phyloP scores from a whole-genome alignment of 192 early-diverging fungal genomes.

The Dimargaris cristalligena region DNA sequence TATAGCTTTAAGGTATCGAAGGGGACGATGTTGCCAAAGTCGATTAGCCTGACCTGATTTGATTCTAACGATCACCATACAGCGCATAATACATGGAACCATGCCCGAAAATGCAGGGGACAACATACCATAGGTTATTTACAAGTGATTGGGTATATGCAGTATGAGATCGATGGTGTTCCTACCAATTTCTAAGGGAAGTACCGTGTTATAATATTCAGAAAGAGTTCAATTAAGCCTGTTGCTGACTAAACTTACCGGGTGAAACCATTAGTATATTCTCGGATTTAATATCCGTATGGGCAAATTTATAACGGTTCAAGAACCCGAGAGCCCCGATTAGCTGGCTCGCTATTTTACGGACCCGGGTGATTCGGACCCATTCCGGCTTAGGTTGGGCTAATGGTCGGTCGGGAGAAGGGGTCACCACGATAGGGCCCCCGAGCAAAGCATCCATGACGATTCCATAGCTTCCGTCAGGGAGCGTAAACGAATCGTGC shows the following conservation, averaged over 20 bases:
- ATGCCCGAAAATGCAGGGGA: background rate
- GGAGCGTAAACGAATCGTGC: background rate
- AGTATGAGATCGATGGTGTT: background rate
- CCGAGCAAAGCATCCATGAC: slow-evolving; percentile 7
- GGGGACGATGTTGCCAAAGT: slow-evolving; percentile 2
- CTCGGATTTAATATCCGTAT: slow-evolving; percentile 4
- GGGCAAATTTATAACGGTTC: background rate
- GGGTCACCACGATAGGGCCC: background rate
- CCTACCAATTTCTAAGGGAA: background rate
- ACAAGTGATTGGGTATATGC: background rate
- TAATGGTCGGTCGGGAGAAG: background rate
- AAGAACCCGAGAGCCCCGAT: background rate
- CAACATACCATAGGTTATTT: background rate
- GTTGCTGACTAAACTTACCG: background rate
- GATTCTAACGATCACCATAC: background rate
- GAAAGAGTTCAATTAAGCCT: background rate
- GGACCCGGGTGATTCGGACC: background rate
- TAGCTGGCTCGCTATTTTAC: background rate
- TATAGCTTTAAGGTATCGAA: background rate
- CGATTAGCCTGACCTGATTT: background rate
- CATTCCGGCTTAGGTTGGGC: background rate
- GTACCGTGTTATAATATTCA: background rate
- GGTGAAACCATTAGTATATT: background rate
- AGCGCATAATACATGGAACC: background rate
- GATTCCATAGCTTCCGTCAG: background rate